These are phyloP conservation scores for Lactarius hengduanensis DNA, from an alignment of 768 basidiomycete species.

Conservation along the genomic window DNA sequence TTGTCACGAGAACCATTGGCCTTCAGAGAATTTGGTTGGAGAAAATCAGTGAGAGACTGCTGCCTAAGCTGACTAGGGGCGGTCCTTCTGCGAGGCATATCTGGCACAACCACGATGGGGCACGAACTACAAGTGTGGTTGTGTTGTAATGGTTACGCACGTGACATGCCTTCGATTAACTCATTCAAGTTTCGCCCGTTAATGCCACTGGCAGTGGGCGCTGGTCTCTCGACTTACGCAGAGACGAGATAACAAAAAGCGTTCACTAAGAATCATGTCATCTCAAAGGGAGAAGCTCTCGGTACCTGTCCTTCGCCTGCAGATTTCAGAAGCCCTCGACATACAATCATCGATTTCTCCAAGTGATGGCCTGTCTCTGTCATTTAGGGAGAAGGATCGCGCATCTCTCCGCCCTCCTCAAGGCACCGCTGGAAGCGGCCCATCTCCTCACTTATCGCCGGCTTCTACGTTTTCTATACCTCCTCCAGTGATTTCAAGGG, in stretches of 20 bases:
- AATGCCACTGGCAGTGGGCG: background rate
- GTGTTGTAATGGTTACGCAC: background rate
- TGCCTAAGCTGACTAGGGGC: conserved; percentile 10
- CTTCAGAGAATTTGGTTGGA: conserved; percentile 8
- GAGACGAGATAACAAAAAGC: background rate
- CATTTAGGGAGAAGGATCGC: conserved; percentile 30
- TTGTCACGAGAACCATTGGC: background rate
- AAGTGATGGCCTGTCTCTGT: conserved; percentile 6
- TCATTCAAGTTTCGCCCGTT: background rate
- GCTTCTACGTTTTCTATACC: conserved; percentile 26
- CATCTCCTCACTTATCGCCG: conserved; percentile 29
- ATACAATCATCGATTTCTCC: conserved; percentile 8
- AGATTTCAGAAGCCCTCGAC: conserved; percentile 18
- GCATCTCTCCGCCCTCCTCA: conserved; percentile 35
- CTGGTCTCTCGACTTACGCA: background rate
- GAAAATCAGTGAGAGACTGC: conserved; percentile 13
- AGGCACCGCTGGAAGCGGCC: conserved; percentile 31
- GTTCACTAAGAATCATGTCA: conserved; percentile 7
- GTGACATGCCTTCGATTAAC: background rate
- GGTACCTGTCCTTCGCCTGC: conserved; percentile 24
- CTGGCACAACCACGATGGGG: too few species aligned
- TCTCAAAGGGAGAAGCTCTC: conserved; percentile 8
- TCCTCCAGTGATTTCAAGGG: conserved; percentile 39
- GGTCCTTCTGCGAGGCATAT: conserved; percentile 18
- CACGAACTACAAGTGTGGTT: background rate